These are phyloP conservation scores for Anthoceros angustus DNA, from an alignment of 225 moss, liverwort and hornwort genomes.

Conservation along the genomic window DNA sequence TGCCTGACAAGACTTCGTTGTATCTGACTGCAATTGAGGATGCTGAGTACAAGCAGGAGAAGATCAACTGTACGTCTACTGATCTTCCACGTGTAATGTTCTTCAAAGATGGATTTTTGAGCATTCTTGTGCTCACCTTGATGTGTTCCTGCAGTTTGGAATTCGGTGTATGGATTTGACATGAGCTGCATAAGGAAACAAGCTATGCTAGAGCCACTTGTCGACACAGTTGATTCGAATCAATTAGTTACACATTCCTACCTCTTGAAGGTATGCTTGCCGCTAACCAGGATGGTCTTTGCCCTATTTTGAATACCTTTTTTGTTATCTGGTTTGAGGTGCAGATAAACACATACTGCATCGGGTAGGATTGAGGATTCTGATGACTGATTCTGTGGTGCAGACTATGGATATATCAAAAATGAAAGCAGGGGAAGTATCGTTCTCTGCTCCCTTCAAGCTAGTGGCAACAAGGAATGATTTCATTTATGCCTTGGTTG, in stretches of 20 bases:
- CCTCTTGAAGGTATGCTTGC: conserved; percentile 53
- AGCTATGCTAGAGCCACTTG: conserved; percentile 94
- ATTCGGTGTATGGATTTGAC: conserved; percentile 88
- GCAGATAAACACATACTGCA: no score
- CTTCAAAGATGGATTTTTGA: not conserved
- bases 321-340: conserved; percentile 1
- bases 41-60: conserved; percentile 93
- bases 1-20: conserved; percentile 84
- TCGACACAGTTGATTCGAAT: conserved; percentile 84
- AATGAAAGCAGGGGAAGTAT: conserved; percentile 81
- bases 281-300: not conserved
- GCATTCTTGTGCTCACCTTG: not conserved
- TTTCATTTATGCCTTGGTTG: conserved; percentile 89
- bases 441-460: conserved; percentile 93
- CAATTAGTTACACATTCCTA: conserved; percentile 84
- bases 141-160: conserved; percentile 53
- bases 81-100: not conserved
- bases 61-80: conserved; percentile 60
- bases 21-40: conserved; percentile 95
- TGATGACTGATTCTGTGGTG: not conserved
- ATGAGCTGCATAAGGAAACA: conserved; percentile 99
- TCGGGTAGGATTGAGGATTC: no score
- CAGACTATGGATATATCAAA: conserved; percentile 98
- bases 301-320: not conserved
- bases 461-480: conserved; percentile 83